Conservation (phyloP, 1,139 yeast species). For the Candida mesenterica region DNA sequence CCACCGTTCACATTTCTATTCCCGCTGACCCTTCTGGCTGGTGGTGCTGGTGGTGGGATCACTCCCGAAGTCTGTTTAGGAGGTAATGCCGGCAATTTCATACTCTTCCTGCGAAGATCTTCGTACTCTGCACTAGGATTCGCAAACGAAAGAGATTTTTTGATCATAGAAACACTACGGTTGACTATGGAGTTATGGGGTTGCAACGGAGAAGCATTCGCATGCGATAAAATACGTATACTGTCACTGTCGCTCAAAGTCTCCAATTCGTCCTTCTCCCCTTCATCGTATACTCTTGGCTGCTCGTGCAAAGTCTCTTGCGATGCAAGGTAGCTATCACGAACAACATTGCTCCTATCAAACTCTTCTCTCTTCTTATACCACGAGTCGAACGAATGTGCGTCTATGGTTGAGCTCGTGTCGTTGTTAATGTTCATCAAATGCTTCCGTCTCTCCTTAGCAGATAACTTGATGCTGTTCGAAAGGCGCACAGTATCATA, state of each 20-base stretch:
- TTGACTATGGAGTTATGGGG: slow-evolving; percentile 15
- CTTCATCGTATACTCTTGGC: not conserved
- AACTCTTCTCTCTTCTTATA: slow-evolving; percentile 49
- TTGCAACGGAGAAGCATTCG: slow-evolving; percentile 14
- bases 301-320: slow-evolving; percentile 25
- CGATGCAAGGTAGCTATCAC: slow-evolving; percentile 32
- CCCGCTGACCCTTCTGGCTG: not conserved
- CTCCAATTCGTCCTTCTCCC: slow-evolving; percentile 2
- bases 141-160: slow-evolving; percentile 24
- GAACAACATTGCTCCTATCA: slow-evolving; percentile 27
- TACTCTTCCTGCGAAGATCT: slow-evolving; percentile 2
- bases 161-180: slow-evolving; percentile 22
- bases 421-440: slow-evolving; percentile 28
- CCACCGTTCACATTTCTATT: not conserved
- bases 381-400: slow-evolving; percentile 46
- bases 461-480: not conserved
- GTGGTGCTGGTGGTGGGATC: not conserved
- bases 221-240: slow-evolving; percentile 1
- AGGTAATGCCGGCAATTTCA: not conserved
- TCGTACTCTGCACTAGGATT: slow-evolving; percentile 9
- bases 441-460: not conserved
- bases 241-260: slow-evolving; percentile 2
- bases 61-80: not conserved
- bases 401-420: slow-evolving; percentile 36
- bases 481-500: slow-evolving; percentile 4